Evolutionary conservation across 1,284 basidiomycete genomes (phyloP).

Genomic region (Boletus mariae): DNA sequence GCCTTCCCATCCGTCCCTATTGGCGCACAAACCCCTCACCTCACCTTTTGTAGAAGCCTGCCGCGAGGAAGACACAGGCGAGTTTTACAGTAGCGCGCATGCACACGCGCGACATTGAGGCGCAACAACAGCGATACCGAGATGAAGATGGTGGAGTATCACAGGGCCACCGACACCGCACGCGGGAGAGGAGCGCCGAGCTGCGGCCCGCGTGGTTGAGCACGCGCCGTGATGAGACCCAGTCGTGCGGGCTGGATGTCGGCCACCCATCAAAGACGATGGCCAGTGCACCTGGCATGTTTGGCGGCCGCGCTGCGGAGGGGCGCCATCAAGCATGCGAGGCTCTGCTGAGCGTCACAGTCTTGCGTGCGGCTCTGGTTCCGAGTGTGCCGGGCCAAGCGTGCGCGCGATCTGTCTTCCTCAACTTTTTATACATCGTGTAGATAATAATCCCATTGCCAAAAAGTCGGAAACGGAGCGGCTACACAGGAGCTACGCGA

Average conservation of each 20-base stretch:
- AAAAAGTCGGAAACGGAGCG: too few relatives aligned
- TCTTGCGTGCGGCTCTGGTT: not conserved
- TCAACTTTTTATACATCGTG: too few relatives aligned
- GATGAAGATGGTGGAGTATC: not conserved
- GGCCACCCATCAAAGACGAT: too few relatives aligned
- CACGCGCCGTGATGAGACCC: too few relatives aligned
- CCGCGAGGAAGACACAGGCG: conserved; percentile 14
- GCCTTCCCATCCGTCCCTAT: not conserved
- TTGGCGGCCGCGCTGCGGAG: too few relatives aligned
- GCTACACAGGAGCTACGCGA: not conserved
- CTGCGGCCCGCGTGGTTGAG: too few relatives aligned
- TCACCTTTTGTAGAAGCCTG: not conserved
- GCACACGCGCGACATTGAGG: not conserved
- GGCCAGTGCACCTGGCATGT: too few relatives aligned
- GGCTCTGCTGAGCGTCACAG: not conserved
- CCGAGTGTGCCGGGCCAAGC: not conserved
- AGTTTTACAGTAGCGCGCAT: conserved; percentile 2
- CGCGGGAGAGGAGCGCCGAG: not conserved
- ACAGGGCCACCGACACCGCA: not conserved
- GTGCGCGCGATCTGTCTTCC: too few relatives aligned
- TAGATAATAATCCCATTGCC: not conserved
- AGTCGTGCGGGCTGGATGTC: too few relatives aligned
- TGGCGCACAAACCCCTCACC: conserved; percentile 1
- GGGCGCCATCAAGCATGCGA: not conserved
- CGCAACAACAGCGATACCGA: not conserved